A percentile compares a stretch with the other conserved stretches of the same genome.
phyloP scores from a whole-genome alignment of 202 grass and related monocot genomes.

The Carex arenaria region DNA sequence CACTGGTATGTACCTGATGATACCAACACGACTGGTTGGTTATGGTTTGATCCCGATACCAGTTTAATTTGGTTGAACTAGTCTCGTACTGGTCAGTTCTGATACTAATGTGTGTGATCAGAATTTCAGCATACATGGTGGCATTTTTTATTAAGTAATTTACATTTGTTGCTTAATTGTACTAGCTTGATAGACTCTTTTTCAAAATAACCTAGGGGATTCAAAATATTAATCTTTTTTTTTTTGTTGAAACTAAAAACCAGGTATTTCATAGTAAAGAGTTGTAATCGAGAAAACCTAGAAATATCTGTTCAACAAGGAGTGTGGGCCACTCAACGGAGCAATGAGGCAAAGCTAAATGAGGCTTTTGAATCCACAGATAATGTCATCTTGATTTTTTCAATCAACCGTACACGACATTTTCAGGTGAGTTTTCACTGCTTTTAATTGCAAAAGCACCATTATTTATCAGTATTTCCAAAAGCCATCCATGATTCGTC shows the following conservation, averaged over 20 bases:
- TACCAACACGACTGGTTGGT: neutral
- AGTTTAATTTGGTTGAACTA: neutral
- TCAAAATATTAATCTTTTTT: neutral
- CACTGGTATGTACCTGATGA: neutral
- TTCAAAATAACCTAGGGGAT: neutral
- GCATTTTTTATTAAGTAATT: neutral
- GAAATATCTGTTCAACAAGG: constrained; percentile 98
- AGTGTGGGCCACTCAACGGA: constrained; percentile 95
- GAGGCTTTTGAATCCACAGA: constrained; percentile 98
- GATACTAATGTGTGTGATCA: neutral
- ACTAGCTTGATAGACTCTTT: neutral
- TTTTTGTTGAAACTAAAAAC: constrained; percentile 24
- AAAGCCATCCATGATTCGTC: constrained; percentile 8
- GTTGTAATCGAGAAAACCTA: constrained; percentile 95
- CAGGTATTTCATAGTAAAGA: constrained; percentile 99
- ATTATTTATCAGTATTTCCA: constrained; percentile 9
- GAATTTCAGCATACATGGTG: neutral
- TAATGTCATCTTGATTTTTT: constrained; percentile 99
- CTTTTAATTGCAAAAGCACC: constrained; percentile 1
- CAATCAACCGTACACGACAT: constrained; percentile 89
- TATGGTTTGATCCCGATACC: neutral
- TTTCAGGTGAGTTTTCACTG: constrained; percentile 67
- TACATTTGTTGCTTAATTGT: neutral
- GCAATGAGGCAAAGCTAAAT: constrained; percentile 98
- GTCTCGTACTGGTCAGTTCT: neutral